phyloP scores from a whole-genome alignment of 2,329 filamentous ascomycete species.

The Didymella pomorum region DNA sequence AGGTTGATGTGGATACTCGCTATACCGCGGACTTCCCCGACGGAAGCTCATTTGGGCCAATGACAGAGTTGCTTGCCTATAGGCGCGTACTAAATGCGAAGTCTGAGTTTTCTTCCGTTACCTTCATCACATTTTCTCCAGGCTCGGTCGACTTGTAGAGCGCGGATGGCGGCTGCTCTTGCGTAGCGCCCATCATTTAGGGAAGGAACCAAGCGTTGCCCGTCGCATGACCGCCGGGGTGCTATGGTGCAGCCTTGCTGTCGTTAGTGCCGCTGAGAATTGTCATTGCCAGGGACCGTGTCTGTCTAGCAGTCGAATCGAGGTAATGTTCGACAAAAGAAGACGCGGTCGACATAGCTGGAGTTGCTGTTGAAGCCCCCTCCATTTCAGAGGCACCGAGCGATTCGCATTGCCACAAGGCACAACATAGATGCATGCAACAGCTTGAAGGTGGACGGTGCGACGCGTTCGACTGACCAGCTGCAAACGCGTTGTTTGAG shows the following conservation, averaged over 20 bases:
- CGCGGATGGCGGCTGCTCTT: neutral
- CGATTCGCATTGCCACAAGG: neutral
- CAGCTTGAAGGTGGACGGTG: neutral
- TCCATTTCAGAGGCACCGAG: no score
- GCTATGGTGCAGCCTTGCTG: neutral
- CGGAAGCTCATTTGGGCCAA: slow-evolving; percentile 10
- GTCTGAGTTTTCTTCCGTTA: neutral
- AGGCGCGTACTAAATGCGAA: neutral
- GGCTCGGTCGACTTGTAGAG: neutral
- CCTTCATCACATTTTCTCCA: slow-evolving; percentile 11
- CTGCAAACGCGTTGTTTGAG: neutral
- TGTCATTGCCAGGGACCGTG: neutral
- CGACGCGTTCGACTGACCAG: neutral
- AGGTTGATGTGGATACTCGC: slow-evolving; percentile 15
- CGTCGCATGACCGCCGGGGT: neutral
- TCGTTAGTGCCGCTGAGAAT: neutral
- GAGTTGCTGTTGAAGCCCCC: neutral
- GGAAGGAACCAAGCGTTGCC: slow-evolving; percentile 3
- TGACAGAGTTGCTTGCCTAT: slow-evolving; percentile 6
- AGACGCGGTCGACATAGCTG: neutral
- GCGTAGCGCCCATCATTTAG: neutral
- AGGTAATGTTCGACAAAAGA: neutral
- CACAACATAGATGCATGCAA: neutral
- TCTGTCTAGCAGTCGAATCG: neutral
- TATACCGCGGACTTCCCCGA: slow-evolving; percentile 22